phyloP scores from a whole-genome alignment of 2,329 filamentous ascomycete genomes.

The Dactylellina haptotyla region DNA sequence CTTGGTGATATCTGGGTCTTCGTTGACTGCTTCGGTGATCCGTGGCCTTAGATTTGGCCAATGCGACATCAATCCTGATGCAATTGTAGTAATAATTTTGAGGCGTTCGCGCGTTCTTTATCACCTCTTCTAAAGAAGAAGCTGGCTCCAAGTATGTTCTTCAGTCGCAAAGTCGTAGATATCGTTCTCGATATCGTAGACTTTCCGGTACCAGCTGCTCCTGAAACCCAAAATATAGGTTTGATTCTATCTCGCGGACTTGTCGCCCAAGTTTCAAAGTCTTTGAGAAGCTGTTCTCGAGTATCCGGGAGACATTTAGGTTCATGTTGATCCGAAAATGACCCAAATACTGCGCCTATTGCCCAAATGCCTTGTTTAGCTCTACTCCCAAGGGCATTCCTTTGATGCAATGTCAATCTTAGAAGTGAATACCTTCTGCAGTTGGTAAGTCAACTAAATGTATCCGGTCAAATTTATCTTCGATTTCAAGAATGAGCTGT shows the following conservation, averaged over 20 bases:
- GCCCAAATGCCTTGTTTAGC: no score
- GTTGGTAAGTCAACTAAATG: slow-evolving; percentile 12
- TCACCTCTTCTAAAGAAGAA: no score
- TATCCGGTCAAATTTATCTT: neutral
- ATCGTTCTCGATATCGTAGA: slow-evolving; percentile 24
- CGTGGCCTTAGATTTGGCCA: neutral
- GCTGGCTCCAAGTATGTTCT: slow-evolving; percentile 7
- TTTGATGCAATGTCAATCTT: no score
- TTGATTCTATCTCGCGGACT: slow-evolving; percentile 1
- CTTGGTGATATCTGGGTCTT: slow-evolving; percentile 3
- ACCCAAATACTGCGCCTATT: slow-evolving; percentile 55
- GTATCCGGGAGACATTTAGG: slow-evolving; percentile 56
- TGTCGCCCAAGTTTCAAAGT: slow-evolving; percentile 49
- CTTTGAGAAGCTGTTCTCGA: slow-evolving; percentile 55
- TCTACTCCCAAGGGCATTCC: no score
- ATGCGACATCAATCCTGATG: slow-evolving; percentile 6
- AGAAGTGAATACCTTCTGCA: slow-evolving; percentile 36
- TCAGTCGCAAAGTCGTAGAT: neutral
- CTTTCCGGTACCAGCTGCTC: slow-evolving; percentile 59
- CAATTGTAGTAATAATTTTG: slow-evolving; percentile 22
- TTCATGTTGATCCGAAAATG: slow-evolving; percentile 55
- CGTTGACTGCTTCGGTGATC: neutral
- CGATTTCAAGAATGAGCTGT: neutral
- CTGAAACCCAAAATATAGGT: slow-evolving; percentile 60
- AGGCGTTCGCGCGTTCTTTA: slow-evolving; percentile 18